Evolutionary conservation across 768 basidiomycete species (phyloP), one percentile per base, ranked within the genome.

Genomic region (Rhodocollybia butyracea): DNA sequence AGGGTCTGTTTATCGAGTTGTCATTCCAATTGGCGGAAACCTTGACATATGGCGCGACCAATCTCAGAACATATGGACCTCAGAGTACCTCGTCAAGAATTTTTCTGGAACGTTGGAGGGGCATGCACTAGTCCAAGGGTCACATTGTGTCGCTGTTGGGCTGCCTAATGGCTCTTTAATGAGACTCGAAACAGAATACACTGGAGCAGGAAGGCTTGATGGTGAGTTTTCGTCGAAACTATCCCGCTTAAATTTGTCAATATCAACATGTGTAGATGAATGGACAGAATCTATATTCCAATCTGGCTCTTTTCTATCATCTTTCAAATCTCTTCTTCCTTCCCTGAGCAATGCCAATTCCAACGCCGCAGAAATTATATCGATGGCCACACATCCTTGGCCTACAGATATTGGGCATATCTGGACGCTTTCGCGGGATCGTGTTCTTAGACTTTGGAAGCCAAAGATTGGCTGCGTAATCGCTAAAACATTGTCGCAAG

Each of bases 381-480:
- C 89, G 41, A 74, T 91, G 38, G 81, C 89, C 5, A 84, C 84
- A 41, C 80, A 86, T 67, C 82, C 88, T 39, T 88, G 85, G 71
- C 89, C 89, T 17, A 88, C 86, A 13, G 88, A 89, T 64, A 76
- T 89, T 55, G 80, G 77, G 32, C 78, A 89, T 61, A 73, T 88
- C 21, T 96, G 91, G 83, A 87, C 93, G 1, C 78, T 98, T 39
- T 94, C 94, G 8, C 79, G 93, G 53, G 93, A 97, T 73, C 81
- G 89, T 53, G 87, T 85, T 31, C 75, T 98, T 39, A 81, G 93
- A 36, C 75, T 90, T 40, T 98, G 94, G 94, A 88, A 89, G 59
- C 78, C 85, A 27, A 82, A 86, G 66, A 75, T 83, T 53, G 86
- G 86, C 41, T 88, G 90, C 64, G 78, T 87, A n/a, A 80, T 84